phyloP scores from a whole-genome alignment of 345 rosid species.

The Erysimum cheiranthoides region DNA sequence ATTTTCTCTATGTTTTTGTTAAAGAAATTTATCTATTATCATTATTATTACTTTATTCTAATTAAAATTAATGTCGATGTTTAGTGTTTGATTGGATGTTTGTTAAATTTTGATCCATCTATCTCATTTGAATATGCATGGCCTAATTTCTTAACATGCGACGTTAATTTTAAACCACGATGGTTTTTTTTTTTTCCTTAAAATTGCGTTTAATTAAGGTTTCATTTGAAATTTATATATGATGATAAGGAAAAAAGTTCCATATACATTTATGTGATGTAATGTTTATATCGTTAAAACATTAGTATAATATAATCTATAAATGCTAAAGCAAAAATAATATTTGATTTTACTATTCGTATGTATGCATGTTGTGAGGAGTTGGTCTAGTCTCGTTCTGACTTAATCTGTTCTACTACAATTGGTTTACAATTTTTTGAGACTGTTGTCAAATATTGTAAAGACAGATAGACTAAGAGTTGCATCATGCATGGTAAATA shows the following conservation, averaged over 20 bases:
- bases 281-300: no score
- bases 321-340: no score
- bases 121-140: not conserved
- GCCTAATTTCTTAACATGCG: not conserved
- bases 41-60: not conserved
- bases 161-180: not conserved
- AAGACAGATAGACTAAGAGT: no score
- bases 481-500: no score
- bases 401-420: not conserved
- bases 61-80: not conserved
- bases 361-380: not conserved
- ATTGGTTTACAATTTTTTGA: not conserved
- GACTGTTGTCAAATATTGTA: no score
- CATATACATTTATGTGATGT: no score
- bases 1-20: no score
- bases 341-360: not conserved
- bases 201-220: not conserved
- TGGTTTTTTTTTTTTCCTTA: not conserved
- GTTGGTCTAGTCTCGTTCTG: not conserved
- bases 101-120: not conserved
- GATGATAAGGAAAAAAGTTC: not conserved
- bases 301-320: no score
- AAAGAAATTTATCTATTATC: not conserved
- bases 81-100: conserved; percentile 6
- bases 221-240: not conserved